These are phyloP conservation scores for Ogataea ramenticola DNA, from an alignment of 805 yeast species.

Conservation along the genomic window DNA sequence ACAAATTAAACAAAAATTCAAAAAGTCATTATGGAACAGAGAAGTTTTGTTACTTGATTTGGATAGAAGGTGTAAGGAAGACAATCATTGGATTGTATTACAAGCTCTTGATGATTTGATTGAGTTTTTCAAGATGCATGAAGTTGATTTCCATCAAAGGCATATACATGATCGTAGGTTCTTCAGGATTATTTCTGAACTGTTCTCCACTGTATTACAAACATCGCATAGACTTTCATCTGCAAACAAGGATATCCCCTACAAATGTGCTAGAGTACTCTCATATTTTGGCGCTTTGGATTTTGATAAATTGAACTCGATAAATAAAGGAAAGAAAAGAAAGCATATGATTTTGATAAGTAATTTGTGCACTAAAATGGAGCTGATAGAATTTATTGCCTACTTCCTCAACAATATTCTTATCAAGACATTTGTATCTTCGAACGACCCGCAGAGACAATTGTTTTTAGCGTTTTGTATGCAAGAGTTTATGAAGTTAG, in stretches of 20 bases:
- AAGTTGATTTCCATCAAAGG: conserved; percentile 38
- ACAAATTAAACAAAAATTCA: conserved; percentile 12
- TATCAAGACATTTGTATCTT: conserved; percentile 84
- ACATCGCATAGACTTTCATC: conserved; percentile 50
- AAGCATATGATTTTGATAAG: conserved; percentile 39
- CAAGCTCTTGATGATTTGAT: conserved; percentile 64
- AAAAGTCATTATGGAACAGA: conserved; percentile 3
- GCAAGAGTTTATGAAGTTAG: conserved; percentile 72
- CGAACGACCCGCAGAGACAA: conserved; percentile 81
- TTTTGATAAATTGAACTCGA: conserved; percentile 43
- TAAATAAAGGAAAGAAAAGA: conserved; percentile 26
- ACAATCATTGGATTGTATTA: conserved; percentile 62
- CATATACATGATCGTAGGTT: conserved; percentile 30
- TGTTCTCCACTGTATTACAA: conserved; percentile 48
- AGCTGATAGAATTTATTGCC: conserved; percentile 57
- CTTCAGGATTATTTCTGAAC: conserved; percentile 30
- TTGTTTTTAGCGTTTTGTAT: conserved; percentile 78
- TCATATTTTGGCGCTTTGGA: conserved; percentile 77
- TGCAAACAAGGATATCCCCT: conserved; percentile 40
- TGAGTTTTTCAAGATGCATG: conserved; percentile 43
- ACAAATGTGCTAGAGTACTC: conserved; percentile 59
- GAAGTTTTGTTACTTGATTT: conserved; percentile 39
- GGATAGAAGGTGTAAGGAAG: conserved; percentile 48
- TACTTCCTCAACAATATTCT: conserved; percentile 60
- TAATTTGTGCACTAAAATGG: conserved; percentile 56